Percentiles rank a stretch among this genome's conserved stretches.
These are phyloP conservation scores for Priceomyces castillae DNA, from an alignment of 805 yeast species.

Conservation along the genomic window DNA sequence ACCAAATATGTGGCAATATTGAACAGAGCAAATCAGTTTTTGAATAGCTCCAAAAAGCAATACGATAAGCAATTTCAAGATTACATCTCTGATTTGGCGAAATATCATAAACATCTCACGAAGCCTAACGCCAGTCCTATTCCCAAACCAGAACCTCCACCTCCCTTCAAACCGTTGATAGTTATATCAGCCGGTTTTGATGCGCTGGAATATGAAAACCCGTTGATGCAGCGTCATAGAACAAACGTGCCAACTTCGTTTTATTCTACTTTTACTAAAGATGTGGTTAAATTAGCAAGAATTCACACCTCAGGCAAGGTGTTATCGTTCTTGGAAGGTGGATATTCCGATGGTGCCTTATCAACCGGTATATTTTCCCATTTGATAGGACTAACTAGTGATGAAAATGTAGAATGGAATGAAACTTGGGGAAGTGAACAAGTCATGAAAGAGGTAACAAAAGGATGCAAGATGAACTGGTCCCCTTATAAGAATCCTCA, in stretches of 20 bases:
- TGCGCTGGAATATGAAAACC: conserved; percentile 78
- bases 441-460: conserved; percentile 61
- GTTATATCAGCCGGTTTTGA: conserved; percentile 87
- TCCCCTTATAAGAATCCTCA: conserved; percentile 52
- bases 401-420: conserved; percentile 48
- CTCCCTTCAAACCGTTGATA: conserved; percentile 47
- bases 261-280: conserved; percentile 68
- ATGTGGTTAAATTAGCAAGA: conserved; percentile 67
- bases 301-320: conserved; percentile 59
- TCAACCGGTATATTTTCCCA: conserved; percentile 79
- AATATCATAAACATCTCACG: conserved; percentile 30
- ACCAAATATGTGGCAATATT: conserved; percentile 60
- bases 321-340: conserved; percentile 76
- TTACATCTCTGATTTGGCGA: conserved; percentile 22
- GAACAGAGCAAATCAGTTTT: conserved; percentile 63
- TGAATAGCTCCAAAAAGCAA: conserved; percentile 46
- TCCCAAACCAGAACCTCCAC: conserved; percentile 33
- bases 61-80: conserved; percentile 35
- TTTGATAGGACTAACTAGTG: conserved; percentile 60
- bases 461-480: conserved; percentile 72
- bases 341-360: conserved; percentile 80
- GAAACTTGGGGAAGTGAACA: conserved; percentile 61
- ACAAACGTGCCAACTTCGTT: conserved; percentile 81
- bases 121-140: conserved; percentile 32
- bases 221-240: conserved; percentile 82